Conservation (phyloP, 805 yeast genomes). For the Saccharomycopsis oosterbeekiorum region DNA sequence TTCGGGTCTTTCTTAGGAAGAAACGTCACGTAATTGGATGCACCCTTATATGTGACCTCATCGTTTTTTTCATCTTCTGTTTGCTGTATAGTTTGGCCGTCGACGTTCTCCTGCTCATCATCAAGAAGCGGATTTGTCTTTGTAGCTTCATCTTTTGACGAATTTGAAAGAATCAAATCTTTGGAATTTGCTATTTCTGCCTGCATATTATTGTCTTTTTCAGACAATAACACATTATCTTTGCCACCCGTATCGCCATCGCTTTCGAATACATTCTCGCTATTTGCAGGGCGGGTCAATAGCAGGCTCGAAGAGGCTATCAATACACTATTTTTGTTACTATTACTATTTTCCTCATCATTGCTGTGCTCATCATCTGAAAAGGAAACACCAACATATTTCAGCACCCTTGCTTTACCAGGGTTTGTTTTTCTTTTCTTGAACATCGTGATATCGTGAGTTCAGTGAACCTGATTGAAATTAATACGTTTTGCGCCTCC, state of each 20-base stretch:
- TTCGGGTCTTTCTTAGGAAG: constrained; percentile 19
- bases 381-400: neutral
- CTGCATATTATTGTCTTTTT: neutral
- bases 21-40: constrained; percentile 22
- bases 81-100: neutral
- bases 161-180: constrained; percentile 2
- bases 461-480: too few species aligned
- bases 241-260: constrained; percentile 8
- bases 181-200: neutral
- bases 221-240: neutral
- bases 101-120: constrained; percentile 20
- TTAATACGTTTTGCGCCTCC: too few species aligned
- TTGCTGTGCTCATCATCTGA: neutral
- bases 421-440: neutral
- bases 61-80: neutral
- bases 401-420: neutral
- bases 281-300: neutral
- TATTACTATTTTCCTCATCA: neutral
- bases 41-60: constrained; percentile 26
- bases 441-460: neutral
- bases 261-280: constrained; percentile 13
- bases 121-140: constrained; percentile 16
- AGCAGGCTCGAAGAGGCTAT: neutral
- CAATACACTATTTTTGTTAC: neutral
- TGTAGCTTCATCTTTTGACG: constrained; percentile 22